Evolutionary conservation across 352 stramenopile species (phyloP).

Genomic region (Halophytophthora polymorphica): DNA sequence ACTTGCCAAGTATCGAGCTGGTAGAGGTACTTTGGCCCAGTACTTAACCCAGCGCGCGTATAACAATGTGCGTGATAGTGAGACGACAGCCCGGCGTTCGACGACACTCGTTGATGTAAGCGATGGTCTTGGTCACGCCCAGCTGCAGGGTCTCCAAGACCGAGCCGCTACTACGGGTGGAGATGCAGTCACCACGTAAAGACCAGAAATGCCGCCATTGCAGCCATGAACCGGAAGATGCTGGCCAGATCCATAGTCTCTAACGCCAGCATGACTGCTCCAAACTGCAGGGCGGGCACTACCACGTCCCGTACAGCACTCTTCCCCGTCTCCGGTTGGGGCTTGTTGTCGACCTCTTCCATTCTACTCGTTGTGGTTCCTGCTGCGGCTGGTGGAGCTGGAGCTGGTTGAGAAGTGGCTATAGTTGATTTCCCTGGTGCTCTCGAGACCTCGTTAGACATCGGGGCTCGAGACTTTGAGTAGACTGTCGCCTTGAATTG

Average conservation of each 20-base stretch:
- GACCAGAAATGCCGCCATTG: constrained; percentile 47
- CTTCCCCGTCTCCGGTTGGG: constrained; percentile 12
- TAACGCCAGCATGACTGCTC: constrained; percentile 41
- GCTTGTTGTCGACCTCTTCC: constrained; percentile 15
- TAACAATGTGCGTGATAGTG: constrained; percentile 67
- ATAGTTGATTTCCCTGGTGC: too few species aligned
- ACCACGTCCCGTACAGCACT: constrained; percentile 40
- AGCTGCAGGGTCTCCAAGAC: constrained; percentile 74
- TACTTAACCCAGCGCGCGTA: constrained; percentile 47
- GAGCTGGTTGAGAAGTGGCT: too few species aligned
- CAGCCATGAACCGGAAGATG: constrained; percentile 37
- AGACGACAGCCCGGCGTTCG: constrained; percentile 39
- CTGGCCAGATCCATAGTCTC: constrained; percentile 41
- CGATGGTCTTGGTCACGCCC: constrained; percentile 56
- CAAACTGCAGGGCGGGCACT: constrained; percentile 49
- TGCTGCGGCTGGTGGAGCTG: constrained; percentile 1
- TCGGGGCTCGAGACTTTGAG: background rate
- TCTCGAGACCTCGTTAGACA: too few species aligned
- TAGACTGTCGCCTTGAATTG: constrained; percentile 11
- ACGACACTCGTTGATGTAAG: constrained; percentile 61
- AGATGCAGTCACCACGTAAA: constrained; percentile 52
- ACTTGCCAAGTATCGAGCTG: constrained; percentile 65
- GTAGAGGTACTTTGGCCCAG: constrained; percentile 56
- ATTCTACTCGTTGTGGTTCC: constrained; percentile 5
- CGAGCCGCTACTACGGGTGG: constrained; percentile 49